Conservation (phyloP, 2,329 filamentous ascomycete species). For the Ceratocystis huliohia region DNA sequence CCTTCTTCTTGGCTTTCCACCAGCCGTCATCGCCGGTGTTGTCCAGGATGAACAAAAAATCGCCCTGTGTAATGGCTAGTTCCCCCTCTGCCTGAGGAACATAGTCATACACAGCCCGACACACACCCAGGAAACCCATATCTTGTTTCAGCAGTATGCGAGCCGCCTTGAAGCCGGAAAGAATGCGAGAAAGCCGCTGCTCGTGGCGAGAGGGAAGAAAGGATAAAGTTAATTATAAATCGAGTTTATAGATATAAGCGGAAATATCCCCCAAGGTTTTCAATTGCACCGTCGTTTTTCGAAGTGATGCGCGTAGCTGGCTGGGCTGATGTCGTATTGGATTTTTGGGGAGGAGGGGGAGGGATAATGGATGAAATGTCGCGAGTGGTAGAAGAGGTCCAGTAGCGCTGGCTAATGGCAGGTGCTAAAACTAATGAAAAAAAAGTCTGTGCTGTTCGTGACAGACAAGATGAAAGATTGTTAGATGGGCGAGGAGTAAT, state of each 20-base stretch:
- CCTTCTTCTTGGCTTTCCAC: conserved; percentile 95
- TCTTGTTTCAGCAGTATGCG: conserved; percentile 4
- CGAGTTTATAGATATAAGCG: not conserved
- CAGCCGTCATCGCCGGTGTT: conserved; percentile 68
- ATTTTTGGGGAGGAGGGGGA: not conserved
- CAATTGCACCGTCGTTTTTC: not conserved
- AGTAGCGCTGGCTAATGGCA: not conserved
- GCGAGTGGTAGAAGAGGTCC: not conserved
- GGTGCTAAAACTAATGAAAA: not conserved
- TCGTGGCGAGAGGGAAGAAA: not conserved
- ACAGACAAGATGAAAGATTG: not conserved
- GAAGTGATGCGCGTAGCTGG: conserved; percentile 1
- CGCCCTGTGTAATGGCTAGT: conserved; percentile 71
- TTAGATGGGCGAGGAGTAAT: not conserved
- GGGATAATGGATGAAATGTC: not conserved
- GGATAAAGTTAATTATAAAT: not conserved
- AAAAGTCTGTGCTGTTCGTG: conserved; percentile 3
- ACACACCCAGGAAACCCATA: conserved; percentile 90
- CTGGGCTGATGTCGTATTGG: not conserved
- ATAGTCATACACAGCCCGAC: conserved; percentile 87
- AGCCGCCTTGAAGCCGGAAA: not conserved
- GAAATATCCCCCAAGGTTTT: not conserved
- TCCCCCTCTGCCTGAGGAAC: conserved; percentile 74
- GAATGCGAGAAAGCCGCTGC: not conserved
- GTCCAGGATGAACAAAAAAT: conserved; percentile 77